Conservation (phyloP, 441 rosid genomes). For the Iberis amara region DNA sequence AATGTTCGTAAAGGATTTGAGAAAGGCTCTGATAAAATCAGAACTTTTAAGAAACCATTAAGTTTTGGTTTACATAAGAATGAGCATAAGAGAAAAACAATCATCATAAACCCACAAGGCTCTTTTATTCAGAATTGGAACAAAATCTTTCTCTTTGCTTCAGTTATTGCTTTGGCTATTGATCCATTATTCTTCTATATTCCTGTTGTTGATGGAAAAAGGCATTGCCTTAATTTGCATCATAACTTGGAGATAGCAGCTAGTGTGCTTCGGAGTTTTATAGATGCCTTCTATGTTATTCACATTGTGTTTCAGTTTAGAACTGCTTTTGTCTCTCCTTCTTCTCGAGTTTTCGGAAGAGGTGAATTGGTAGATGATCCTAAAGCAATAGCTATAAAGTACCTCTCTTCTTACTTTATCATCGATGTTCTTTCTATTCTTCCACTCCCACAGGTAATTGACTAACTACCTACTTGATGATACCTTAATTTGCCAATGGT, state of each 20-base stretch:
- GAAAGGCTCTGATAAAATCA: conserved; percentile 41
- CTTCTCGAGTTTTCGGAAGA: conserved; percentile 56
- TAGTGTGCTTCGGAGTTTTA: conserved; percentile 38
- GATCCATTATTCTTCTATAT: conserved; percentile 54
- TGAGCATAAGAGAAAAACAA: neutral
- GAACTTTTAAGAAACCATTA: conserved; percentile 35
- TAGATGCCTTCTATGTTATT: conserved; percentile 45
- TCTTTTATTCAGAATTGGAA: conserved; percentile 46
- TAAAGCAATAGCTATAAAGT: conserved; percentile 35
- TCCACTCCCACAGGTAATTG: conserved; percentile 56
- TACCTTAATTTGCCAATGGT: neutral
- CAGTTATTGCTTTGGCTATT: conserved; percentile 39
- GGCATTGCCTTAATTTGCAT: conserved; percentile 35
- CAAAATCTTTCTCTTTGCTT: conserved; percentile 36
- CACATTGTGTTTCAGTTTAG: conserved; percentile 58
- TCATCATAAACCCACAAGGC: conserved; percentile 45
- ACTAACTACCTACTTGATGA: neutral
- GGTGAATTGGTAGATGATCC: conserved; percentile 49
- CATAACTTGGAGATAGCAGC: conserved; percentile 29
- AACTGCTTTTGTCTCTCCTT: conserved; percentile 48
- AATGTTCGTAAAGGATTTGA: conserved; percentile 35
- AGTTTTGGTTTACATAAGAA: conserved; percentile 19
- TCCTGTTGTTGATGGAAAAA: conserved; percentile 41
- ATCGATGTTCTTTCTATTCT: conserved; percentile 46
- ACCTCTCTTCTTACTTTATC: conserved; percentile 38